Evolutionary conservation across 495 filamentous ascomycete genomes (phyloP).

Genomic region (Lophiostoma macrostomum): DNA sequence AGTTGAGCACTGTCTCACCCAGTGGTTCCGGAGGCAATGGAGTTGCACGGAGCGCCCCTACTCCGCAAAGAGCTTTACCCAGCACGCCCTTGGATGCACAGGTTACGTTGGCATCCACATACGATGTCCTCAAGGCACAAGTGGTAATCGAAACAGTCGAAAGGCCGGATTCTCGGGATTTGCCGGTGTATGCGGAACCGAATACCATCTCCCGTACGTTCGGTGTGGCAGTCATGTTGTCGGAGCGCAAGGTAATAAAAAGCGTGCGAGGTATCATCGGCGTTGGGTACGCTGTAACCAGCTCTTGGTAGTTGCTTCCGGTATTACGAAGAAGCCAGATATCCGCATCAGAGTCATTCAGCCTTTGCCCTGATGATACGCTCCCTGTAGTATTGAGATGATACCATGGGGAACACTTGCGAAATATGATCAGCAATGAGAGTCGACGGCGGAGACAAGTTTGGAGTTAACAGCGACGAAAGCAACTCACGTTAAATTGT

Average conservation of each 20-base stretch:
- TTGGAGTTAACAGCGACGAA: too few species aligned
- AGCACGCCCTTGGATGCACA: not conserved
- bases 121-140: not conserved
- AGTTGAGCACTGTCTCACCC: not conserved
- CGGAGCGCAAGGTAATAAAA: not conserved
- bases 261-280: not conserved
- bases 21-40: not conserved
- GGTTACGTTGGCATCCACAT: not conserved
- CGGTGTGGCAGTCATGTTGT: too few species aligned
- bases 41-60: not conserved
- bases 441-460: not conserved
- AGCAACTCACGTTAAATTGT: not conserved
- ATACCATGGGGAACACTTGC: constrained; percentile 1
- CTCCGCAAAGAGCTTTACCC: not conserved
- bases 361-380: not conserved
- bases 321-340: not conserved
- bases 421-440: not conserved
- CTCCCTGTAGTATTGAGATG: not conserved
- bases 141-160: not conserved
- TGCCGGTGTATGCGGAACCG: too few species aligned
- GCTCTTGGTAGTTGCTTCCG: not conserved
- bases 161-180: too few species aligned
- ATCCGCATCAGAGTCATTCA: not conserved
- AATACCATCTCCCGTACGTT: too few species aligned
- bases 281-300: not conserved